A percentile compares a stretch with the other conserved stretches of the same genome.
Conservation (phyloP, 2,329 filamentous ascomycete species). For the Fusarium devonianum region DNA sequence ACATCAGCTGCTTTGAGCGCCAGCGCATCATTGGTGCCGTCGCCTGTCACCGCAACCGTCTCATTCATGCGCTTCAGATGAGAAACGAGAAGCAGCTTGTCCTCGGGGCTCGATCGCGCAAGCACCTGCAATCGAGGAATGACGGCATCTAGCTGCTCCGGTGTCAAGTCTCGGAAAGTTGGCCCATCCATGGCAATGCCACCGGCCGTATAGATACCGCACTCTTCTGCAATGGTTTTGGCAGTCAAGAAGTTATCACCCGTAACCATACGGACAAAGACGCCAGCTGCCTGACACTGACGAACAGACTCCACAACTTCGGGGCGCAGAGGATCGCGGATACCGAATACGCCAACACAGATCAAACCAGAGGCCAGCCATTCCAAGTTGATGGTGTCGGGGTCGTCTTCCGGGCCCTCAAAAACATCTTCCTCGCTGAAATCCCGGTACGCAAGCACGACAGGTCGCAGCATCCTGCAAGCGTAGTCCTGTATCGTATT, state of each 20-base stretch:
- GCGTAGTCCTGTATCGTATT: slow-evolving; percentile 61
- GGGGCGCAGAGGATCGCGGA: slow-evolving; percentile 68
- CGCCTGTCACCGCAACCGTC: slow-evolving; percentile 69
- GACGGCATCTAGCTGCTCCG: slow-evolving; percentile 59
- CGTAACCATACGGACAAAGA: slow-evolving; percentile 69
- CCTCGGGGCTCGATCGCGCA: slow-evolving; percentile 66
- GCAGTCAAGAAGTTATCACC: slow-evolving; percentile 62
- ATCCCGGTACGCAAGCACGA: slow-evolving; percentile 77
- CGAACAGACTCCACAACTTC: slow-evolving; percentile 67
- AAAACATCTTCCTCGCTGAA: slow-evolving; percentile 73
- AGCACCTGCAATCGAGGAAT: slow-evolving; percentile 60
- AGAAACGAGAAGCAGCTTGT: slow-evolving; percentile 64
- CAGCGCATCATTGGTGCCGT: slow-evolving; percentile 72
- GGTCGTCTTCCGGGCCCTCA: slow-evolving; percentile 53
- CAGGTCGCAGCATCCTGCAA: slow-evolving; percentile 74
- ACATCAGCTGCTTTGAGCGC: slow-evolving; percentile 72
- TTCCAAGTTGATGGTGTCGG: slow-evolving; percentile 47
- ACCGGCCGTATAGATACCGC: slow-evolving; percentile 67
- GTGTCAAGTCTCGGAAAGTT: slow-evolving; percentile 63
- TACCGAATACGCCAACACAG: slow-evolving; percentile 73
- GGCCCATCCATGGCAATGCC: slow-evolving; percentile 73
- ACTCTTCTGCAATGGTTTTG: slow-evolving; percentile 69
- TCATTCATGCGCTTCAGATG: slow-evolving; percentile 62
- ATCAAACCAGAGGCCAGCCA: slow-evolving; percentile 67
- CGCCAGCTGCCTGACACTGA: slow-evolving; percentile 67